Base-by-base conservation (phyloP, 2,329 filamentous ascomycete species). In the Corinectria fuckeliana region DNA sequence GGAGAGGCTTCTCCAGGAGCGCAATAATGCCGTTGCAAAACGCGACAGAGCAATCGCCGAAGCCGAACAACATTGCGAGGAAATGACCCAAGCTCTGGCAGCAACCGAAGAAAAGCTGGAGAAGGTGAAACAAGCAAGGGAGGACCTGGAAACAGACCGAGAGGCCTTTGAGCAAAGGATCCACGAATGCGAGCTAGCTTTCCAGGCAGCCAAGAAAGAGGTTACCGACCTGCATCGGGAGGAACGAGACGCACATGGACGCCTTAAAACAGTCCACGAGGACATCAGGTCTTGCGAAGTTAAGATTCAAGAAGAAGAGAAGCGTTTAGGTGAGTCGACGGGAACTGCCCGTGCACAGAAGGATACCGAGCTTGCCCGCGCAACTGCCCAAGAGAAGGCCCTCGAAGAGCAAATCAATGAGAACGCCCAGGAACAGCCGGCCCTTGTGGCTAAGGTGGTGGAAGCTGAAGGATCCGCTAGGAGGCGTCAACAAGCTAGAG, bases 301-400 rank as follows among this genome's bases (percentile, higher is more conserved):
- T 2, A 81, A 82, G 45, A 86, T 88, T 49, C 69, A 72, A 3
- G 78, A 81, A 4, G 88, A 91, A 71, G 79, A 85, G 65, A 73
- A 78, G 47, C 87, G 88, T 4, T 81, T 97, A 7, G 82, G 85
- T 41, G 84, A 87, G 42, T 83, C 86, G 2, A 89, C 90, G 66
- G 91, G 92, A 34, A 90, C 90, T 23, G 85, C 85, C 21, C 86
- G 91, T 69, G 80, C 85, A 8, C 79, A 82, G 62, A 91, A 88
- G 69, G 78, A 85, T 16, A 86, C 87, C 11, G 85, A 87, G 67
- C 71, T 81, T 21, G 61, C 67, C 4, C 65, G 73, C 20, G 71
- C 74, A 18, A 61, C 57, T 4, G 66, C 64, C 2, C 63, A 62
- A 23, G 74, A 76, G 42, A 63, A 63, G 42, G 50, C 60, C 1